Base-by-base conservation (phyloP, 768 basidiomycete genomes). In the Russula sp. region DNA sequence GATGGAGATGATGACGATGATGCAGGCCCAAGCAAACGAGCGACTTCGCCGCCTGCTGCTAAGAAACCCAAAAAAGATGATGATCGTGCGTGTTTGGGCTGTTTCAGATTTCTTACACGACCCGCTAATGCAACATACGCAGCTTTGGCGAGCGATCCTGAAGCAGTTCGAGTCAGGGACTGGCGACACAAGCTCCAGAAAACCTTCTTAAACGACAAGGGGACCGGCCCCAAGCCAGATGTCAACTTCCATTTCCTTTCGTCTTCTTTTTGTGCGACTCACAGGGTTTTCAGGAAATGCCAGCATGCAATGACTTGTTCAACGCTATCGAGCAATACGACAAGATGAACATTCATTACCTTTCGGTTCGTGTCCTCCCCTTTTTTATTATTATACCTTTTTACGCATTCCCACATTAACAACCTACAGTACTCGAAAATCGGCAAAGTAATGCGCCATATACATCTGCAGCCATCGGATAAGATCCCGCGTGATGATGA, bases 121-220 rank as follows among this genome's bases (percentile, higher is more conserved):
- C 42, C 13, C 6, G 18, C 51, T 34, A 40, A 54, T 61, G 22
- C 53, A 49, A 52, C 57, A 34, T 20, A 56, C 80, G 80, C 78
- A 62, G 78, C 79, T 57, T 67, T 85, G 59, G 75, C 77, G 48
- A 77, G 74, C 55, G 86, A 89, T 73, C 81, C 80, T 1, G 87
- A 89, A 65, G 88, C 85, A 26, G 71, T 78, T 60, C 87, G 88
- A 74, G 92, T 95, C 70, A 87, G 90, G 72, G 89, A 91, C 63
- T 96, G 94, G 94, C 81, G 95, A 69, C 93, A 96, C 74, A 89
- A 85, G 74, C 81, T 97, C 2, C 94, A 98, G 76, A 90, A 93
- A 74, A 89, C 85, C 0, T 89, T 94, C 78, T 73, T 95, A 58
- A 85, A 86, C 69, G 82, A 77, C 68, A 87, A 87, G 40, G 64